These are phyloP conservation scores for Spergularia marina DNA, from an alignment of 148 eudicot genomes.

Conservation along the genomic window DNA sequence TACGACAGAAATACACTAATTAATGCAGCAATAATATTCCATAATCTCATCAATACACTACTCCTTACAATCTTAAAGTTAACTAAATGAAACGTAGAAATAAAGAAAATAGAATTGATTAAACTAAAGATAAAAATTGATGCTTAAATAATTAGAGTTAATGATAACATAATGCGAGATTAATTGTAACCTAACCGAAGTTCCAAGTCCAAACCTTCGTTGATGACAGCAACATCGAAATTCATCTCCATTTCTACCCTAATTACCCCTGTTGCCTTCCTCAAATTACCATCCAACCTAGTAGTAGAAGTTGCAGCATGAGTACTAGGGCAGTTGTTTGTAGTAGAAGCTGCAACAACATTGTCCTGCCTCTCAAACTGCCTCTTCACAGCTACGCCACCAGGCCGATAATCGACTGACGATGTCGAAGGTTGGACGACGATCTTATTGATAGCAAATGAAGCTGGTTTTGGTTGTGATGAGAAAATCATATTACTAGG, in stretches of 20 bases:
- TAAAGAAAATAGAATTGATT: no score
- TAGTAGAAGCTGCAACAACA: not conserved
- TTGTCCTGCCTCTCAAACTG: slow-evolving; percentile 24
- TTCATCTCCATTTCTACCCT: slow-evolving; percentile 61
- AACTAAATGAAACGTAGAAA: no score
- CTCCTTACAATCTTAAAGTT: no score
- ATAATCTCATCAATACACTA: no score
- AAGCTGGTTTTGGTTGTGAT: not conserved
- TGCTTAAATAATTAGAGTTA: not conserved
- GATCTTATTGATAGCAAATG: not conserved
- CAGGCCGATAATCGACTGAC: not conserved
- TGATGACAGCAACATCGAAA: slow-evolving; percentile 20
- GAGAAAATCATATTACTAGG: not conserved
- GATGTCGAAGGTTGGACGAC: slow-evolving; percentile 19
- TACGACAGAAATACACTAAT: no score
- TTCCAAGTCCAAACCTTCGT: slow-evolving; percentile 70
- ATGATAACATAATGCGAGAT: not conserved
- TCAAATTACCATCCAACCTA: slow-evolving; percentile 19
- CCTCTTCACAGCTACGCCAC: not conserved
- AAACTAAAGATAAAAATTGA: not conserved
- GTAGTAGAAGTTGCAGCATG: not conserved
- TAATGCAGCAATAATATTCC: no score
- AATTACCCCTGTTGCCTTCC: slow-evolving; percentile 26
- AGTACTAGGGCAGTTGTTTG: slow-evolving; percentile 9
- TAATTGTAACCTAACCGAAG: slow-evolving; percentile 62